A percentile compares a stretch with the other conserved stretches of the same genome.
Evolutionary conservation across 2,329 filamentous ascomycete genomes (phyloP).

Genomic region (Hypoxylon sp.): DNA sequence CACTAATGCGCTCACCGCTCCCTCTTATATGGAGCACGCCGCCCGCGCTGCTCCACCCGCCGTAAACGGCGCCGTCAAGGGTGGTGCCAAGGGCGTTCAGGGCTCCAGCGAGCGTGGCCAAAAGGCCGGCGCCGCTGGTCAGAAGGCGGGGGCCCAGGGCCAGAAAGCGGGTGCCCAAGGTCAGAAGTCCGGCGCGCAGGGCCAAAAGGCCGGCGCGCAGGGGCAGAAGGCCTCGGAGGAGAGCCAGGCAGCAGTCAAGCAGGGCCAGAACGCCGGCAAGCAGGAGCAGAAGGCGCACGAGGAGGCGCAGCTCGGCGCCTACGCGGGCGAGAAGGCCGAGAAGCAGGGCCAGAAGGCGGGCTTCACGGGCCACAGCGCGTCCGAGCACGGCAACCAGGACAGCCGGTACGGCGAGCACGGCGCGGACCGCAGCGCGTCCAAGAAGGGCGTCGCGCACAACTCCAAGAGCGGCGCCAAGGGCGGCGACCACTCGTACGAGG

Average conservation of each 20-base stretch:
- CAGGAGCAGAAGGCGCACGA: slow-evolving; percentile 9
- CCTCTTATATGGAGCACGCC: slow-evolving; percentile 10
- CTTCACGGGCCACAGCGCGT: slow-evolving; percentile 15
- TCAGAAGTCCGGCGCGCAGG: slow-evolving; percentile 2
- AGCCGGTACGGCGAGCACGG: slow-evolving; percentile 25
- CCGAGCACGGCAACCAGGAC: slow-evolving; percentile 21
- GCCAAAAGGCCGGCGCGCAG: slow-evolving; percentile 9
- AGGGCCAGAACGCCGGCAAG: slow-evolving; percentile 3
- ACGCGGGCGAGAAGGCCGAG: slow-evolving; percentile 10
- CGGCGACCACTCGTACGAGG: slow-evolving; percentile 20
- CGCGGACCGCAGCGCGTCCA: slow-evolving; percentile 31
- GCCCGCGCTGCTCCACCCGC: not conserved
- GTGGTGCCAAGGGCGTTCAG: slow-evolving; percentile 5
- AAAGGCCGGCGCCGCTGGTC: slow-evolving; percentile 2
- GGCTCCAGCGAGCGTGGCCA: not conserved
- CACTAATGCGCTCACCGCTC: slow-evolving; percentile 12
- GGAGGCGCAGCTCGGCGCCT: not conserved
- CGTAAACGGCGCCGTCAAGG: slow-evolving; percentile 1
- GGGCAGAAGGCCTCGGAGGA: not conserved
- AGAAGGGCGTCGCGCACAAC: slow-evolving; percentile 34
- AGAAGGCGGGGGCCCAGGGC: slow-evolving; percentile 4
- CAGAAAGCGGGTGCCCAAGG: slow-evolving; percentile 1
- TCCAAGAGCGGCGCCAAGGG: slow-evolving; percentile 30
- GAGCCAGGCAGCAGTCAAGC: not conserved
- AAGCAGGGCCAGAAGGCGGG: slow-evolving; percentile 9